Evolutionary conservation across 148 eudicot genomes (phyloP), one percentile per base, ranked within the genome.

Genomic region (Rhododendron simsii): DNA sequence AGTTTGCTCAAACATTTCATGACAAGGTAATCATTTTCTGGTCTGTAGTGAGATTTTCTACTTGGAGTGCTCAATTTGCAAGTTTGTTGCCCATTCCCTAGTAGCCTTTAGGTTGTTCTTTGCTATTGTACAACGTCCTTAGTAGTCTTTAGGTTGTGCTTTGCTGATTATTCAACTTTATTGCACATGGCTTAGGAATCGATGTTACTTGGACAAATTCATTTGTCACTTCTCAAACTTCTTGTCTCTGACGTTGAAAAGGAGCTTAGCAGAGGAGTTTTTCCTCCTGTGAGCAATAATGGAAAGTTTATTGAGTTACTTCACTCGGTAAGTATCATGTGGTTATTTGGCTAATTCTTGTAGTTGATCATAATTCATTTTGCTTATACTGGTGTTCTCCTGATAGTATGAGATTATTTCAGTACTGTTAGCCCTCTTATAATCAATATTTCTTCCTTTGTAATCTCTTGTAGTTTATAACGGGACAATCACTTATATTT

Each of bases 1-100:
- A 95, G 89, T 92, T 97, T 92, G 95, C 92, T 16, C 94, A 91
- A 87, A 92, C 99, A 85, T 95, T 97, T 87, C 86, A 76, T 85
- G 98, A 90, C 80, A 94, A 95, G 96, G 99, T 93, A 61, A 84
- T 69, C 55, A n/a, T 37, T 39, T 71, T 39, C 20, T 15, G 44
- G 67, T 21, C 39, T 74, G 37, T 71, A 57, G 41, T 51, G 33
- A 37, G 16, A 39, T 28, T 35, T 80, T 71, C 30, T 21, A 21
- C 15, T 18, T 35, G n/a, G 59, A 67, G 67, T 30, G 35, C 53
- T 78, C 30, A 59, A 47, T 83, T 26, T 75, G 83, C 50, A 35
- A 78, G 83, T 51, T 65, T 47, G 71, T 82, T 78, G 18, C 47
- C 59, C 82, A 53, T 87, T 79, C 50, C 35, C n/a, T 26, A 3